Evolutionary conservation across 352 stramenopile genomes (phyloP), one percentile per base, ranked within the genome.

Genomic region (Phytophthora melonis): DNA sequence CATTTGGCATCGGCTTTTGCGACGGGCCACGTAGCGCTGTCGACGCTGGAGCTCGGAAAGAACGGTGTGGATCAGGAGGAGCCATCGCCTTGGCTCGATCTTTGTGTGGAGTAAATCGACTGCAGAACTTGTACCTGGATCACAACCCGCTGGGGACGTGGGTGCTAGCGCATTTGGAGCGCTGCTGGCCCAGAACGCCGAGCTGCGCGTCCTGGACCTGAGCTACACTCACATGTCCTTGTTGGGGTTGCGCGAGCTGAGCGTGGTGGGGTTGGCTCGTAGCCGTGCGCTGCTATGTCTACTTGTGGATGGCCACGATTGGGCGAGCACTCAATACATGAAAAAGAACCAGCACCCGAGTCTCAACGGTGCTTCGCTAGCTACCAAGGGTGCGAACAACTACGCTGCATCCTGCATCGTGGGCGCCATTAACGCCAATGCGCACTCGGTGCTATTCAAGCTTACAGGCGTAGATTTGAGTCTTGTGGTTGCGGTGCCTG

Each of bases 81-180:
- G 87, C 81, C 49, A 77, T 93, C 34, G 82, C 82, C 27, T 64
- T 95, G n/a, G 89, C 89, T 54, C 84, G 91, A 55, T 88, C 86
- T 45, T 74, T 95, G 16, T 89, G 82, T 41, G 70, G 61, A n/a
- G 55, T 59, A 0, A 81, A 81, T 58, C 66, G 66, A 47, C 68
- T 95, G n/a, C 83, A 93, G 69, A 95, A 94, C 50, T 74, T 95
- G 55, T 95, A 95, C 65, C 74, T 95, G 30, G 89, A 95, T 70
- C 92, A 94, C 68, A 95, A 95, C 62, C 87, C 87, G n/a, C 72
- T 95, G n/a, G 89, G 89, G 89, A 95, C 56, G 77, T 80, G 14
- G 87, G 87, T 10, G 89, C 86, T 2, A 83, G 80, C 55, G 89
- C 86, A 7, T 89, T 94, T 49, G 89, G 87, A 62, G 84, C 80